phyloP scores from a whole-genome alignment of 73 alveolate genomes.

The Effrenium voratum region DNA sequence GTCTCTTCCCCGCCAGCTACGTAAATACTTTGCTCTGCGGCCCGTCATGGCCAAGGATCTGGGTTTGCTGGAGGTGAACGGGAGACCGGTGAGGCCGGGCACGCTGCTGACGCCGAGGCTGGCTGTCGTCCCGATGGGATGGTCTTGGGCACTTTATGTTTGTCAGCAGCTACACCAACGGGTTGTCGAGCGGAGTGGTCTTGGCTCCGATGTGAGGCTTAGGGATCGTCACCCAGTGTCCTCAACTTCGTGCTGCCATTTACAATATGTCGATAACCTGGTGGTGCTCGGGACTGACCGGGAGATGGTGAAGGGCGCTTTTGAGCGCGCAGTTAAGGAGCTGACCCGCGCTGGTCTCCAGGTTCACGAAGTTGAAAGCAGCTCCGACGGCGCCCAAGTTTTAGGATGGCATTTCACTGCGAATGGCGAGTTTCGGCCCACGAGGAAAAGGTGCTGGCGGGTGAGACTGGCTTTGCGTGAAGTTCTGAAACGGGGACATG shows the following conservation, averaged over 20 bases:
- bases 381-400: not conserved
- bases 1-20: not conserved
- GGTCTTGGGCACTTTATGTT: constrained; percentile 10
- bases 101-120: not conserved
- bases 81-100: not conserved
- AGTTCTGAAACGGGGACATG: not conserved
- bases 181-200: not conserved
- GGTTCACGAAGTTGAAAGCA: not conserved
- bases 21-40: not conserved
- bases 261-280: constrained; percentile 40
- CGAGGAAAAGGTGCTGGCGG: not conserved
- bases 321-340: not conserved
- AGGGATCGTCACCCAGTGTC: not conserved
- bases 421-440: not conserved
- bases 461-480: not conserved
- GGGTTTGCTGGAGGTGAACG: not conserved
- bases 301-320: not conserved
- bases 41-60: not conserved
- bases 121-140: constrained; percentile 23
- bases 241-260: not conserved
- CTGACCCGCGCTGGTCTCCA: not conserved
- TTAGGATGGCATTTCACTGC: constrained; percentile 4
- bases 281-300: not conserved
- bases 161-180: not conserved
- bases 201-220: not conserved